Evolutionary conservation across 805 yeast species (phyloP).

Genomic region (Nakazawaea holstii): DNA sequence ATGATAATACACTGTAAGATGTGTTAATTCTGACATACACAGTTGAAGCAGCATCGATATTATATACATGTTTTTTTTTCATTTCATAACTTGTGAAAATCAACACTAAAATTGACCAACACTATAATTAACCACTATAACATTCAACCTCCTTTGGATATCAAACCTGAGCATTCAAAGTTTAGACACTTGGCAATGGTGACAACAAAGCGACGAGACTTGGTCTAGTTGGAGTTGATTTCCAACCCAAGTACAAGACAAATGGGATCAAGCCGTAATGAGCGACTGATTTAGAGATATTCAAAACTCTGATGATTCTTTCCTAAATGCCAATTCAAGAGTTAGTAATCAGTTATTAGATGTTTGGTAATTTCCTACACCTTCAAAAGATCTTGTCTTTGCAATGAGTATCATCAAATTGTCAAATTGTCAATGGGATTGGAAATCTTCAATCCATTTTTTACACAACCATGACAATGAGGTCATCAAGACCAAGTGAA

Average conservation of each 20-base stretch:
- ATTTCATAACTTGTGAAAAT: too few species aligned
- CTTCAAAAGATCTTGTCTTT: constrained; percentile 25
- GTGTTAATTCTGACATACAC: too few species aligned
- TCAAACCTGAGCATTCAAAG: too few species aligned
- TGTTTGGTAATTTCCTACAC: constrained; percentile 20
- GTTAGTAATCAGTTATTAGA: not conserved
- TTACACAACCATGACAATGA: too few species aligned
- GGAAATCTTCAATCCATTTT: too few species aligned
- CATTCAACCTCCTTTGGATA: not conserved
- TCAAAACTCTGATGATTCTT: constrained; percentile 79
- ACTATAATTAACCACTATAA: not conserved
- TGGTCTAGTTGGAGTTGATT: constrained; percentile 79
- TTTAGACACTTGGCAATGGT: constrained; percentile 72
- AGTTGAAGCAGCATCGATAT: too few species aligned
- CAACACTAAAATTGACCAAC: too few species aligned
- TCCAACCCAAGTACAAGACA: constrained; percentile 86
- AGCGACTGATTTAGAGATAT: constrained; percentile 77
- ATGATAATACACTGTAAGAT: too few species aligned
- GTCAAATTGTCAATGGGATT: too few species aligned
- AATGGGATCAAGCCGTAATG: constrained; percentile 98
- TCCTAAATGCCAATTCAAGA: constrained; percentile 38
- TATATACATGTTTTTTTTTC: too few species aligned
- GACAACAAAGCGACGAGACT: constrained; percentile 65
- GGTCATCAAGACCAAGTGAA: too few species aligned
- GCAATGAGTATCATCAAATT: constrained; percentile 6